Percentiles rank a stretch among this genome's conserved stretches.
phyloP scores from a whole-genome alignment of 371 early-diverging fungal genomes.

The Zychaea mexicana region DNA sequence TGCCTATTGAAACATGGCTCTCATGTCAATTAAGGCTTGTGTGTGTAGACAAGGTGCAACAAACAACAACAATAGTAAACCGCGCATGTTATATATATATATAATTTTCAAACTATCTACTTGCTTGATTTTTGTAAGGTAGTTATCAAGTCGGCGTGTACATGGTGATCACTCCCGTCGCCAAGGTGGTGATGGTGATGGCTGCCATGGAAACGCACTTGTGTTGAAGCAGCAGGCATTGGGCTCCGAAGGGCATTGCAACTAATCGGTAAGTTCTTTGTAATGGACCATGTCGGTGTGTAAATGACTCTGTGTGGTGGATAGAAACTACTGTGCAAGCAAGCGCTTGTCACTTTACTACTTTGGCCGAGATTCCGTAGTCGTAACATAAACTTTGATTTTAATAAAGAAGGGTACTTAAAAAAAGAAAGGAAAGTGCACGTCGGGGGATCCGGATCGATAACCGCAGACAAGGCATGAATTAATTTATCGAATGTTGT shows the following conservation, averaged over 20 bases:
- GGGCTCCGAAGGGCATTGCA: too few relatives aligned
- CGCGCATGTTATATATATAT: not conserved
- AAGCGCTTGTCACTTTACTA: not conserved
- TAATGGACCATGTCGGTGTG: not conserved
- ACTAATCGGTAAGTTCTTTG: too few relatives aligned
- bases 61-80: not conserved
- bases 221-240: slow-evolving; percentile 1
- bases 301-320: not conserved
- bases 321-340: not conserved
- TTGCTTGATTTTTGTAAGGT: slow-evolving; percentile 24
- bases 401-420: too few relatives aligned
- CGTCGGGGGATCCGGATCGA: too few relatives aligned
- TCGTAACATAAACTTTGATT: not conserved
- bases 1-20: slow-evolving; percentile 28
- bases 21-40: not conserved
- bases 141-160: slow-evolving; percentile 22
- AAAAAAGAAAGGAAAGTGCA: slow-evolving; percentile 9
- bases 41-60: not conserved
- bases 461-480: too few relatives aligned
- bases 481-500: too few relatives aligned
- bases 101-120: not conserved
- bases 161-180: slow-evolving; percentile 20
- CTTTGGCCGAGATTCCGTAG: not conserved
- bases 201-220: slow-evolving; percentile 16
- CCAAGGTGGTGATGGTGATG: slow-evolving; percentile 21